A percentile compares a stretch with the other conserved stretches of the same genome.
Conservation (phyloP, 1,139 yeast genomes). For the Entelexis paramagnoliae region DNA sequence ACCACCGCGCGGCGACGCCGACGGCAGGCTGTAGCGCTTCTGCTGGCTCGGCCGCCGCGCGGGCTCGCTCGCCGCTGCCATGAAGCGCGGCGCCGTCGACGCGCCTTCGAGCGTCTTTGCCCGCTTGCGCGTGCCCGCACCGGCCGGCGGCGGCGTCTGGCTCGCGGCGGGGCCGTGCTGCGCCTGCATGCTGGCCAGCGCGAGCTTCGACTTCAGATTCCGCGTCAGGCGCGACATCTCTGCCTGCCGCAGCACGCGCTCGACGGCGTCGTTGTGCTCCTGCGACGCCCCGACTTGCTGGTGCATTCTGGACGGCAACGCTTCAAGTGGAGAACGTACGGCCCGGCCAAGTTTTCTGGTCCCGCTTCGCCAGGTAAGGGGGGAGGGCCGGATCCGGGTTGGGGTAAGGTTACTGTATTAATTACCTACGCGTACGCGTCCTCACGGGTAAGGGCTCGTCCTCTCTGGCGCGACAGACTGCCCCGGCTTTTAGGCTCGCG, state of each 20-base stretch:
- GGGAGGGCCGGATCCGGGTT: background rate
- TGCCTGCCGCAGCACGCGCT: constrained; percentile 34
- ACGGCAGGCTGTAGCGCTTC: constrained; percentile 6
- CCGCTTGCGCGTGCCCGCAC: constrained; percentile 10
- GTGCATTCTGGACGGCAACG: background rate
- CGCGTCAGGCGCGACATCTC: constrained; percentile 36
- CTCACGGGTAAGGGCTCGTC: background rate
- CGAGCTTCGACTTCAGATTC: constrained; percentile 34
- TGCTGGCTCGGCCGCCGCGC: constrained; percentile 3
- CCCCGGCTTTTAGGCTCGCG: no score
- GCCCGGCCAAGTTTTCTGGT: background rate
- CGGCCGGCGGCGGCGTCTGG: constrained; percentile 3
- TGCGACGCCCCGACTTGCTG: constrained; percentile 2
- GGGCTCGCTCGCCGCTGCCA: constrained; percentile 3
- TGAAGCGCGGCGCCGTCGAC: constrained; percentile 13
- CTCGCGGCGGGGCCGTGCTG: constrained; percentile 24
- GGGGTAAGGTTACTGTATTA: constrained; percentile 5
- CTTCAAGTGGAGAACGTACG: background rate
- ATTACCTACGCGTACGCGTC: constrained; percentile 10
- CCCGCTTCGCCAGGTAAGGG: background rate
- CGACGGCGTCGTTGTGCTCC: constrained; percentile 27
- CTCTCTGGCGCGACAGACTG: background rate
- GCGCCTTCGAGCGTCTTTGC: constrained; percentile 22
- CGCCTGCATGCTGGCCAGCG: constrained; percentile 36
- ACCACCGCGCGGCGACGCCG: constrained; percentile 1